phyloP scores from a whole-genome alignment of 768 basidiomycete genomes.

The Suillus plorans region DNA sequence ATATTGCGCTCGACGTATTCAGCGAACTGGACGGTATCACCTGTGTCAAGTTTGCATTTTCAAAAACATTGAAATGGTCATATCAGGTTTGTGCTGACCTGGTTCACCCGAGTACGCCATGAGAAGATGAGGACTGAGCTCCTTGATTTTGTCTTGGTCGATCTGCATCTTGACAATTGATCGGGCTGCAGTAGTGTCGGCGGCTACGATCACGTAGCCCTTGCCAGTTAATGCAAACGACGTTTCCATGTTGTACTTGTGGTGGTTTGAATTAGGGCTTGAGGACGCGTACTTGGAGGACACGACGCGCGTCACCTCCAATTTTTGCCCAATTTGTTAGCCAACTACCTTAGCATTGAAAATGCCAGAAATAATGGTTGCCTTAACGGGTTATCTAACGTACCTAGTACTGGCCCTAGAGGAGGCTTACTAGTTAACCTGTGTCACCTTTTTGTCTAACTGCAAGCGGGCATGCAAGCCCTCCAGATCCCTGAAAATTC shows the following conservation, averaged over 20 bases:
- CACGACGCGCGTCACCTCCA: constrained; percentile 29
- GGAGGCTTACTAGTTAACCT: neutral
- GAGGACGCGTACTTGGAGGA: constrained; percentile 20
- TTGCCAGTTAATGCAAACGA: constrained; percentile 92
- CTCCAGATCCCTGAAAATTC: neutral
- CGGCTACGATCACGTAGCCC: constrained; percentile 89
- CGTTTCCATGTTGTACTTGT: constrained; percentile 67
- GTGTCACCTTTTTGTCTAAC: neutral
- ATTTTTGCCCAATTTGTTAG: constrained; percentile 19
- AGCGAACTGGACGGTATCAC: constrained; percentile 95
- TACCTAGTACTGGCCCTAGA: neutral
- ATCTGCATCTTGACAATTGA: constrained; percentile 98
- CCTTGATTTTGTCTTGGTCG: constrained; percentile 96
- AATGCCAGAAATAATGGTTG: constrained; percentile 1
- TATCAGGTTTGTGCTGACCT: constrained; percentile 46
- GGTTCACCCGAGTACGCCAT: constrained; percentile 97
- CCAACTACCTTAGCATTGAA: constrained; percentile 4
- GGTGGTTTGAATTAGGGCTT: constrained; percentile 6
- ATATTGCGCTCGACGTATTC: constrained; percentile 97
- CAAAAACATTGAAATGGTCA: constrained; percentile 3
- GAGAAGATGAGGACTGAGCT: constrained; percentile 83
- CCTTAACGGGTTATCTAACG: neutral
- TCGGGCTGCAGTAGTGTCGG: constrained; percentile 85
- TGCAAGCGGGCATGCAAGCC: neutral
- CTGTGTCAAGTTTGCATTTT: constrained; percentile 38